Conservation (phyloP, 75 land plant species). For the Picea glauca region DNA sequence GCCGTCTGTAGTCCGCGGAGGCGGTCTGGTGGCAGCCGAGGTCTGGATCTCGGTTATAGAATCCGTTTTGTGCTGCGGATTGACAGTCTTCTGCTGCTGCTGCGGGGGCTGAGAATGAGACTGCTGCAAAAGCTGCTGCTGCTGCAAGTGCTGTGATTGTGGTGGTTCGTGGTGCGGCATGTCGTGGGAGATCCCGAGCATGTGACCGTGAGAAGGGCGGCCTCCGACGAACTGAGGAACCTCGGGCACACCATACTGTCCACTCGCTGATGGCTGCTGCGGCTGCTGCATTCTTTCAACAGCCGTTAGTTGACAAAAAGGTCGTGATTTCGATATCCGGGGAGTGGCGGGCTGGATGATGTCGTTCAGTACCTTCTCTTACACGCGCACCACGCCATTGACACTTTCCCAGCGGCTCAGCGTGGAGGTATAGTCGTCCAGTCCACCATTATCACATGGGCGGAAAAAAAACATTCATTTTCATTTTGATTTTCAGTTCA, state of each 20-base stretch:
- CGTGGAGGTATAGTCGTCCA: not conserved
- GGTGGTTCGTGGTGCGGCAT: conserved; percentile 18
- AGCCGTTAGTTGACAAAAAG: not conserved
- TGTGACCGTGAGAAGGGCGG: conserved; percentile 14
- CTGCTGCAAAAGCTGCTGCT: conserved; percentile 9
- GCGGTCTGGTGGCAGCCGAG: conserved; percentile 23
- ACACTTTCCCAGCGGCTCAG: not conserved
- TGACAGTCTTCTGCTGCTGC: conserved; percentile 19
- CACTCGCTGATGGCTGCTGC: conserved; percentile 17
- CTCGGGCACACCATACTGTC: conserved; percentile 25
- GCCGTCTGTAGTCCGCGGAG: conserved; percentile 7
- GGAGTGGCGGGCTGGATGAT: no score
- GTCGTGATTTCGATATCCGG: not conserved
- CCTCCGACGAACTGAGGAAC: conserved; percentile 13
- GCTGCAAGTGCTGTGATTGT: conserved; percentile 19
- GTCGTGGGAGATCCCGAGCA: conserved; percentile 32
- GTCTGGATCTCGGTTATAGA: conserved; percentile 40
- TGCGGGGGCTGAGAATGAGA: conserved; percentile 15
- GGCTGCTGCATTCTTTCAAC: not conserved
- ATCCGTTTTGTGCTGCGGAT: conserved; percentile 16
- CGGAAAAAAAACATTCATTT: not conserved
- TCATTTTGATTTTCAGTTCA: not conserved
- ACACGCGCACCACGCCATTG: not conserved
- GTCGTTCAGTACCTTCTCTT: not conserved
- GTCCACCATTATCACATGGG: not conserved